These are phyloP conservation scores for Priceomyces melissophilus DNA, from an alignment of 805 yeast species.

Conservation along the genomic window DNA sequence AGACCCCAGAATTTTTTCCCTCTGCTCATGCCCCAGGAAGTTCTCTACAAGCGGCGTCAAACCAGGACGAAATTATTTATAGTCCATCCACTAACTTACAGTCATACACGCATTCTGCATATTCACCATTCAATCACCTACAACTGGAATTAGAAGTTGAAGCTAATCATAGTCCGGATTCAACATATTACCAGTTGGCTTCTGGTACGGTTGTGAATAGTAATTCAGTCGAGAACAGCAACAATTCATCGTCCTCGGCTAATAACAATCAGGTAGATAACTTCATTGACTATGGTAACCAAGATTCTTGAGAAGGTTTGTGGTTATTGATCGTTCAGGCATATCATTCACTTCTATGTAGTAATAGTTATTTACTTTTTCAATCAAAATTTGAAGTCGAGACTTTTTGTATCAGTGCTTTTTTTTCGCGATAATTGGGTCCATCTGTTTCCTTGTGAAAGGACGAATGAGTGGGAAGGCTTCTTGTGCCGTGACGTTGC, in stretches of 20 bases:
- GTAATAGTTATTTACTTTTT: slow-evolving; percentile 1
- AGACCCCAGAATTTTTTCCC: slow-evolving; percentile 21
- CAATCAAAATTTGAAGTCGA: not conserved
- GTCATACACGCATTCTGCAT: slow-evolving; percentile 11
- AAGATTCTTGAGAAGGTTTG: slow-evolving; percentile 2
- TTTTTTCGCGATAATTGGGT: not conserved
- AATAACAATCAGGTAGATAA: slow-evolving; percentile 15
- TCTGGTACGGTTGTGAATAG: slow-evolving; percentile 6
- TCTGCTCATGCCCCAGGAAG: slow-evolving; percentile 13
- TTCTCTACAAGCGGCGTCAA: slow-evolving; percentile 2
- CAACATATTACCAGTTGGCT: slow-evolving; percentile 7
- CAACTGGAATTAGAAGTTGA: slow-evolving; percentile 4
- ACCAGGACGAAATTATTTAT: slow-evolving; percentile 7
- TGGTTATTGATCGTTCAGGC: not conserved
- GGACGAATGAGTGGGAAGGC: too few species aligned
- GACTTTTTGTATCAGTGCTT: not conserved
- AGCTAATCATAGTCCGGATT: slow-evolving; percentile 6
- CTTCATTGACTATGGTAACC: slow-evolving; percentile 22
- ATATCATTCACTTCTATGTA: slow-evolving; percentile 2
- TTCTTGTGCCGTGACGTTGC: too few species aligned
- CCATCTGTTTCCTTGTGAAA: too few species aligned
- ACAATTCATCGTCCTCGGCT: slow-evolving; percentile 5
- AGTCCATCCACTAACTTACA: slow-evolving; percentile 12
- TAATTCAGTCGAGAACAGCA: slow-evolving; percentile 8
- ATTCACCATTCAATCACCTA: slow-evolving; percentile 7